These are phyloP conservation scores for Cryptomeria japonica DNA, from an alignment of 75 land plant species.

Conservation along the genomic window DNA sequence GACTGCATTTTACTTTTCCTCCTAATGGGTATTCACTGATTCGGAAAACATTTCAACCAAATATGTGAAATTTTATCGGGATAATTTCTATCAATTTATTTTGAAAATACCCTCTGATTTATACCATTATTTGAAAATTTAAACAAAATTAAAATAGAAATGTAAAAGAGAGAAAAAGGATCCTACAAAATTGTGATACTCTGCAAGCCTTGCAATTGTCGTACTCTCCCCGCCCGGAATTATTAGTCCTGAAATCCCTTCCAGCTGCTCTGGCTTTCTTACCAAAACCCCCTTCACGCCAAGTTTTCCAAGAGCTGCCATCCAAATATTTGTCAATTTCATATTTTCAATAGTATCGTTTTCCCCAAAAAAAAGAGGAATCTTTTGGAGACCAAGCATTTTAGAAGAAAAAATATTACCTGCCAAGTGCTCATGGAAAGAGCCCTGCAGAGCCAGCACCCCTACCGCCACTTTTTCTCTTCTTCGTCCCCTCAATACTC, in stretches of 20 bases:
- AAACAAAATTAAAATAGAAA: background rate
- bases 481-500: background rate
- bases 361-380: background rate
- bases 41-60: no score
- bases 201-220: conserved; percentile 98
- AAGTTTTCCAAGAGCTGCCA: conserved; percentile 64
- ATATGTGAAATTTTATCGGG: no score
- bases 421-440: conserved; percentile 71
- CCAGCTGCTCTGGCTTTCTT: conserved; percentile 89
- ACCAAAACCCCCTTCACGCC: conserved; percentile 90
- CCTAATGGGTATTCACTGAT: no score
- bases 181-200: conserved; percentile 77
- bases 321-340: background rate
- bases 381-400: no score
- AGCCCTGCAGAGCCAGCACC: conserved; percentile 81
- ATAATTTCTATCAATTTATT: background rate
- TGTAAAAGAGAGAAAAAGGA: background rate
- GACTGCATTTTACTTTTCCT: no score
- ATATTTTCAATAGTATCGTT: background rate
- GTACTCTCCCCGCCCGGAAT: conserved; percentile 99
- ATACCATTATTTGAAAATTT: background rate
- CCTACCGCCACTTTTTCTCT: conserved; percentile 48
- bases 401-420: conserved; percentile 41
- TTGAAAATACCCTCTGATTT: background rate
- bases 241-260: conserved; percentile 60